A percentile compares a stretch with the other conserved stretches of the same genome.
These are phyloP conservation scores for Xylaria multiplex DNA, from an alignment of 2,329 filamentous ascomycete species.

Conservation along the genomic window DNA sequence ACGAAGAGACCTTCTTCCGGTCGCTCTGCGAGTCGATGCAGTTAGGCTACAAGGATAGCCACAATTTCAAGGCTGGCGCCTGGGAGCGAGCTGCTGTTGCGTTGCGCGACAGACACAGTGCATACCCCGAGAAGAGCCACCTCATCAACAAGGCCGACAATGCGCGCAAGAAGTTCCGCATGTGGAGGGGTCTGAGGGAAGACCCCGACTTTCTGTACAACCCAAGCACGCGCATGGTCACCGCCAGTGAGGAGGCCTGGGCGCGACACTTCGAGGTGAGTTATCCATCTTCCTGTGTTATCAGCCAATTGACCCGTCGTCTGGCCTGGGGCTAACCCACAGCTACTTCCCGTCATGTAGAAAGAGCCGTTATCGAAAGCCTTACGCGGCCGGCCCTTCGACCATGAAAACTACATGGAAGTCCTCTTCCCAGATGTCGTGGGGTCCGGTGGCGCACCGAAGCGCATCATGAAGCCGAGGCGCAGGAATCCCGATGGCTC, in stretches of 20 bases:
- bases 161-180: slow-evolving; percentile 69
- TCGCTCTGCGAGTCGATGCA: slow-evolving; percentile 69
- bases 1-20: slow-evolving; percentile 69
- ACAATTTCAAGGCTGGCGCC: slow-evolving; percentile 70
- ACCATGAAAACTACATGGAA: slow-evolving; percentile 70
- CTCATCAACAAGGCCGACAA: slow-evolving; percentile 73
- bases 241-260: slow-evolving; percentile 67
- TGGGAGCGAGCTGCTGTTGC: slow-evolving; percentile 68
- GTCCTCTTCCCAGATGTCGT: slow-evolving; percentile 69
- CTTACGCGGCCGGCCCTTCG: slow-evolving; percentile 66
- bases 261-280: slow-evolving; percentile 65
- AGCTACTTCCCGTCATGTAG: slow-evolving; percentile 48
- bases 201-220: slow-evolving; percentile 68
- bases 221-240: slow-evolving; percentile 60
- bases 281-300: slow-evolving; percentile 18
- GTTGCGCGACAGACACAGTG: slow-evolving; percentile 64
- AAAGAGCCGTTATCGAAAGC: slow-evolving; percentile 68
- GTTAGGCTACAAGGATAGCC: slow-evolving; percentile 65
- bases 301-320: neutral
- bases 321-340: slow-evolving; percentile 18
- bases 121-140: slow-evolving; percentile 68
- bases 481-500: slow-evolving; percentile 59
- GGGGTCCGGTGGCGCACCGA: slow-evolving; percentile 68
- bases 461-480: slow-evolving; percentile 66
- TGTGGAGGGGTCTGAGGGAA: slow-evolving; percentile 68